Evolutionary conservation across 164 flowering plant species (phyloP).

Genomic region (Annona squamosa): DNA sequence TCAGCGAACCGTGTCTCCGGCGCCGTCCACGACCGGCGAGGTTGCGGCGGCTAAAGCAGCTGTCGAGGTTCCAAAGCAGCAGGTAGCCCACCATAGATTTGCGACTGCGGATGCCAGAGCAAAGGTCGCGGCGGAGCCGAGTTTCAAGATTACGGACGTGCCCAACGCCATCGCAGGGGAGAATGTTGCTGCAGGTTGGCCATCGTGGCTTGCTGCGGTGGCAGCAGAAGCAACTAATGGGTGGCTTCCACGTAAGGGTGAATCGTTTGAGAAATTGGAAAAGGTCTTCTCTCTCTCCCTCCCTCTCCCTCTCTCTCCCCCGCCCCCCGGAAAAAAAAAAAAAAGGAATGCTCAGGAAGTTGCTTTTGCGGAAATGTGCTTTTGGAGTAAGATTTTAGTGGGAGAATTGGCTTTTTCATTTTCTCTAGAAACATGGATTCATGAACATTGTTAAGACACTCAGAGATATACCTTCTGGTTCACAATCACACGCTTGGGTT

Average conservation of each 20-base stretch:
- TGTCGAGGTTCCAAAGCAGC: slow-evolving; percentile 6
- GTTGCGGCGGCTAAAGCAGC: slow-evolving; percentile 7
- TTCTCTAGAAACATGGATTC: too few relatives aligned
- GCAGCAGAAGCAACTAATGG: slow-evolving; percentile 34
- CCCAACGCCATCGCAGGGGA: slow-evolving; percentile 17
- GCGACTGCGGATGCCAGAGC: slow-evolving; percentile 16
- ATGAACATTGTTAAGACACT: too few relatives aligned
- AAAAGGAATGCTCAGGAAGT: too few relatives aligned
- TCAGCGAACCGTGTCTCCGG: slow-evolving; percentile 8
- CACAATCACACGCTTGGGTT: too few relatives aligned
- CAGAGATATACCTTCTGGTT: too few relatives aligned
- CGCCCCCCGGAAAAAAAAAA: too few relatives aligned
- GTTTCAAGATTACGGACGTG: slow-evolving; percentile 19
- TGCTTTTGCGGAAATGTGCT: too few relatives aligned
- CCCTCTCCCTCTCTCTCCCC: not conserved
- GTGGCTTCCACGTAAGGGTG: slow-evolving; percentile 31
- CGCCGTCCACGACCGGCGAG: slow-evolving; percentile 6
- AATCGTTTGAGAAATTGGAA: slow-evolving; percentile 33
- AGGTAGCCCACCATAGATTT: slow-evolving; percentile 17
- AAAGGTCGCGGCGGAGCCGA: slow-evolving; percentile 2
- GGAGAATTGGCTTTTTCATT: too few relatives aligned
- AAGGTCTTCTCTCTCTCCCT: slow-evolving; percentile 16
- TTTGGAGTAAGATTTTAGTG: too few relatives aligned
- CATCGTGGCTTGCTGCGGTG: slow-evolving; percentile 31
- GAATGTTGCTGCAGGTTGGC: slow-evolving; percentile 26